Conservation (phyloP, 2,329 filamentous ascomycete genomes). For the Magnaporthales sp. region DNA sequence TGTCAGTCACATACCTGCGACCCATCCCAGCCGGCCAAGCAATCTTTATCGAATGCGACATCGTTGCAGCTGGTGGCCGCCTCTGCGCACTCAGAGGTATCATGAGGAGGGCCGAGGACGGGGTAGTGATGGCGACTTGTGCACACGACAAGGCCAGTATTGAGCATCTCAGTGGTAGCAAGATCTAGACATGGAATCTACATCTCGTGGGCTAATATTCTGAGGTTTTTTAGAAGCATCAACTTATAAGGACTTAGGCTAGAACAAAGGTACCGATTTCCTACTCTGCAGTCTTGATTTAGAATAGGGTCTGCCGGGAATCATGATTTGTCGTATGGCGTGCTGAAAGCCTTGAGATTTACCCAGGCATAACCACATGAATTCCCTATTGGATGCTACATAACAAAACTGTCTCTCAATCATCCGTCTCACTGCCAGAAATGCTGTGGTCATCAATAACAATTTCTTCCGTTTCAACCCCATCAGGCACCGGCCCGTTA, state of each 20-base stretch:
- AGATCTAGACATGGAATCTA: not conserved
- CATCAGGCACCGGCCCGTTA: conserved; percentile 5
- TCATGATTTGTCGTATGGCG: too few species aligned
- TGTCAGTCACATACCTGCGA: conserved; percentile 59
- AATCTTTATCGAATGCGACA: conserved; percentile 45
- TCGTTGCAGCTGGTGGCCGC: conserved; percentile 47
- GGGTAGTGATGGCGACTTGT: conserved; percentile 44
- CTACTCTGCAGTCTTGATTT: not conserved
- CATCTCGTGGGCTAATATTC: too few species aligned
- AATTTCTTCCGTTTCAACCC: not conserved
- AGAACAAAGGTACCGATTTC: not conserved
- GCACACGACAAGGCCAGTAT: conserved; percentile 59
- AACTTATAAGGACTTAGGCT: not conserved
- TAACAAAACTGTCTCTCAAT: not conserved
- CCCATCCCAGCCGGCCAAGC: conserved; percentile 45
- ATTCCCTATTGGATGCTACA: not conserved
- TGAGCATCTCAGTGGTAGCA: conserved; percentile 26
- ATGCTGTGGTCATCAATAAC: not conserved
- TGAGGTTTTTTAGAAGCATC: not conserved
- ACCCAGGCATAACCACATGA: too few species aligned
- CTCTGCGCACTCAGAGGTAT: conserved; percentile 43
- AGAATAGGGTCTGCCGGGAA: not conserved
- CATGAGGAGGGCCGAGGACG: conserved; percentile 44
- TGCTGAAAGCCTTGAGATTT: too few species aligned
- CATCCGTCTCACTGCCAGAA: not conserved